Evolutionary conservation across 345 rosid species (phyloP).

Genomic region (Syzygium aromaticum): DNA sequence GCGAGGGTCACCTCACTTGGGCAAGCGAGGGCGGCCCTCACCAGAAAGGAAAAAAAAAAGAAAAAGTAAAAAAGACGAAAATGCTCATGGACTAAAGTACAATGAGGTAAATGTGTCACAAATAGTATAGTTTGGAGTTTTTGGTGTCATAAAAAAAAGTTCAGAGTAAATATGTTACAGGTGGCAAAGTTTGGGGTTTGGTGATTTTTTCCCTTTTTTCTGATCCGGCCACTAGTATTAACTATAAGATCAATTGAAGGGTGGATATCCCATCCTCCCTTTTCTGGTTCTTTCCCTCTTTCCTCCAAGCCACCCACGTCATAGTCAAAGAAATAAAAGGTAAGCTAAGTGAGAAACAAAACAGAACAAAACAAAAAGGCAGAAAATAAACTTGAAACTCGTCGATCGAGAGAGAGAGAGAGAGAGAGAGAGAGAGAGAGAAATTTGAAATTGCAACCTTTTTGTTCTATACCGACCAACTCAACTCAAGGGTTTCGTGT

Average conservation of each 20-base stretch:
- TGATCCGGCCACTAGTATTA: not conserved
- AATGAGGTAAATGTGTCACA: no score
- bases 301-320: not conserved
- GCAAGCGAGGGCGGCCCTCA: no score
- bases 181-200: no score
- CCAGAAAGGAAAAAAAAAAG: no score
- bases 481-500: not conserved
- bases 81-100: no score
- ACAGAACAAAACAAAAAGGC: not conserved
- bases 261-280: not conserved
- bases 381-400: not conserved
- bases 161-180: no score
- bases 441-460: not conserved
- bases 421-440: not conserved
- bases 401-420: not conserved
- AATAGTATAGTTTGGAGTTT: no score
- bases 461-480: not conserved
- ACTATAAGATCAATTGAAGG: not conserved
- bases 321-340: not conserved
- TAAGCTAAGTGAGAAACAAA: not conserved
- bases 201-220: no score
- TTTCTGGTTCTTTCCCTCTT: not conserved
- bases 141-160: no score
- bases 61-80: no score
- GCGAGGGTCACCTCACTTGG: no score